Base-by-base conservation (phyloP, 495 filamentous ascomycete species). In the Lepidopterella palustris region DNA sequence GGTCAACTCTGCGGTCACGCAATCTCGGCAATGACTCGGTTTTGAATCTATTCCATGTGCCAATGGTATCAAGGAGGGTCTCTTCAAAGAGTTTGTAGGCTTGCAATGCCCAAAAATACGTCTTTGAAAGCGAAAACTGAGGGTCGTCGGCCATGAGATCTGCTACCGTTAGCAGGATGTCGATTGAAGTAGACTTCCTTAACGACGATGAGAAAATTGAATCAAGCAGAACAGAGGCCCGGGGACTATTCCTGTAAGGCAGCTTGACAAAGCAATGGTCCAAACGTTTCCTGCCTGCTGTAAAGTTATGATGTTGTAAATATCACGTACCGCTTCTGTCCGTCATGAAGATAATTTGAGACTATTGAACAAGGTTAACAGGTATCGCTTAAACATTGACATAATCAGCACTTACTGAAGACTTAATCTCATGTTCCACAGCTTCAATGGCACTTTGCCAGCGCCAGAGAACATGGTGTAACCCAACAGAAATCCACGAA, bases 1-100 rank as follows among this genome's bases (percentile, higher is more conserved):
- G 15, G 11, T 11, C 13, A 27, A 54, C 27, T 23, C 20, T 53
- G 1, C n/a, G n/a, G 32, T 60, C 26, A 20, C 28, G 45, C n/a
- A 55, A 24, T 31, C 29, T 20, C 15, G 48, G 50, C 10, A 55
- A 11, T n/a, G 32, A 55, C 15, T 60, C 21, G 11, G 8, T 23
- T 24, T 51, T 20, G n/a, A 60, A 60, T 6, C 29, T 24, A 9
- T 26, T 26, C 58, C 58, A 60, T 0, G 58, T 56, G 5, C 10
- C 25, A 21, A 55, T 45, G 5, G 47, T 60, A 18, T 54, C 48
- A 5, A 21, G 13, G 9, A 60, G 35, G 3, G 31, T 54, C 56
- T 60, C 58, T 32, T 60, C 58, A 32, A 60, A 60, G 4, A 60
- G 45, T 27, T 56, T 60, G 58, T 60, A 60, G 4, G 29, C 51